These are phyloP conservation scores for Lentinula raphanica DNA, from an alignment of 768 basidiomycete species.

Conservation along the genomic window DNA sequence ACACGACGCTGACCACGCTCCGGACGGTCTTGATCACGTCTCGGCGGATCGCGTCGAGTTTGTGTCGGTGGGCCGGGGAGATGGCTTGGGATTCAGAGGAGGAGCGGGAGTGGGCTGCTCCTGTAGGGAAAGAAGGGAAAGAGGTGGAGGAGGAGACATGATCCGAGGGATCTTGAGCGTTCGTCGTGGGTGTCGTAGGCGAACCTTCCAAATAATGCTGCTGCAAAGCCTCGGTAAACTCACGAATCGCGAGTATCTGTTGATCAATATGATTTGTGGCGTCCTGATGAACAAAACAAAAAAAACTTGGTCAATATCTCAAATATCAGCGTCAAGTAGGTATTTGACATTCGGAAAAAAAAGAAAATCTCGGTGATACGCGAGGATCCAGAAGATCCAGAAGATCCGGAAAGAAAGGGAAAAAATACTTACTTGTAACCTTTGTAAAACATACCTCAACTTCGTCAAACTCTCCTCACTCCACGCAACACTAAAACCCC, in stretches of 20 bases:
- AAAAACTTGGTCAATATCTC: no score
- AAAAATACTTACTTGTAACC: conserved; percentile 64
- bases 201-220: conserved; percentile 23
- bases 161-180: no score
- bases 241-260: conserved; percentile 78
- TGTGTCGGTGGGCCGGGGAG: conserved; percentile 48
- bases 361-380: no score
- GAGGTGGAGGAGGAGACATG: no score
- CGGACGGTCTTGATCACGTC: conserved; percentile 88
- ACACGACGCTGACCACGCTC: conserved; percentile 84
- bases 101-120: conserved; percentile 1
- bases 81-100: conserved; percentile 19
- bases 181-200: conserved; percentile 21
- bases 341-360: no score
- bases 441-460: conserved; percentile 80
- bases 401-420: not conserved
- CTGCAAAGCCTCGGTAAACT: conserved; percentile 73
- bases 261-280: conserved; percentile 84
- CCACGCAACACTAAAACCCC: conserved; percentile 71
- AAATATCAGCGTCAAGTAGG: no score
- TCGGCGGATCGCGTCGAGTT: conserved; percentile 66
- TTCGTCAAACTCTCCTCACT: conserved; percentile 89
- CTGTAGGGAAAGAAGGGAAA: not conserved
- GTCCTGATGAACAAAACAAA: no score
- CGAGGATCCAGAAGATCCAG: not conserved